Conservation (phyloP, 352 stramenopile species). For the Globisporangium abappressorium region DNA sequence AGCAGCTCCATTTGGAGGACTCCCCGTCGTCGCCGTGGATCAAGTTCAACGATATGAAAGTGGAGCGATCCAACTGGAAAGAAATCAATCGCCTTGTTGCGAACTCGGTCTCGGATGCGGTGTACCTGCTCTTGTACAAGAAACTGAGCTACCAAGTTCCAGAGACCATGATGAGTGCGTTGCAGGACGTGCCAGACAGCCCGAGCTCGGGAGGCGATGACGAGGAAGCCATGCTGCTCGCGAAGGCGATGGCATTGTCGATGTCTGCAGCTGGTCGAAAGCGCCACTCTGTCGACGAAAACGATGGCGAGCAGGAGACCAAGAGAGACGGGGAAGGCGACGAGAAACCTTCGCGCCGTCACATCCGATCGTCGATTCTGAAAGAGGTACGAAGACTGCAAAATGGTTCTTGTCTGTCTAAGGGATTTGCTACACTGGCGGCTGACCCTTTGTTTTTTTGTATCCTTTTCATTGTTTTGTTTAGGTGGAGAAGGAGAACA, state of each 20-base stretch:
- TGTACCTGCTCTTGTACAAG: constrained; percentile 89
- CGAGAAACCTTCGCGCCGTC: constrained; percentile 12
- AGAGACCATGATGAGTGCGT: constrained; percentile 8
- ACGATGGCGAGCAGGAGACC: constrained; percentile 26
- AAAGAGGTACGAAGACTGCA: constrained; percentile 42
- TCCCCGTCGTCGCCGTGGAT: constrained; percentile 82
- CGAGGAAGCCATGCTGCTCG: constrained; percentile 84
- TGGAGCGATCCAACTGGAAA: constrained; percentile 74
- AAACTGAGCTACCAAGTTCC: constrained; percentile 58
- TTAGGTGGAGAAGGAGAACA: constrained; percentile 71
- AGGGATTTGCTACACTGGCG: background rate
- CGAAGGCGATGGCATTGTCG: constrained; percentile 86
- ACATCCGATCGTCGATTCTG: constrained; percentile 45
- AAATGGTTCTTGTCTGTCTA: background rate
- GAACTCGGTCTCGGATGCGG: constrained; percentile 83
- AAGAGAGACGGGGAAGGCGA: constrained; percentile 6
- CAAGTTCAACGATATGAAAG: constrained; percentile 89
- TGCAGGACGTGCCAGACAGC: constrained; percentile 24
- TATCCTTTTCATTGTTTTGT: constrained; percentile 7
- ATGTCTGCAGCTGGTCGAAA: constrained; percentile 74
- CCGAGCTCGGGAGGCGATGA: constrained; percentile 32
- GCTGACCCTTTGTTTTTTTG: constrained; percentile 8
- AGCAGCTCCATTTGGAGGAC: constrained; percentile 79
- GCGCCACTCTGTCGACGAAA: constrained; percentile 31
- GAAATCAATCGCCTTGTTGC: constrained; percentile 78